Percentiles rank a stretch among this genome's conserved stretches.
Evolutionary conservation across 352 stramenopile species (phyloP).

Genomic region (Plasmopara muralis): DNA sequence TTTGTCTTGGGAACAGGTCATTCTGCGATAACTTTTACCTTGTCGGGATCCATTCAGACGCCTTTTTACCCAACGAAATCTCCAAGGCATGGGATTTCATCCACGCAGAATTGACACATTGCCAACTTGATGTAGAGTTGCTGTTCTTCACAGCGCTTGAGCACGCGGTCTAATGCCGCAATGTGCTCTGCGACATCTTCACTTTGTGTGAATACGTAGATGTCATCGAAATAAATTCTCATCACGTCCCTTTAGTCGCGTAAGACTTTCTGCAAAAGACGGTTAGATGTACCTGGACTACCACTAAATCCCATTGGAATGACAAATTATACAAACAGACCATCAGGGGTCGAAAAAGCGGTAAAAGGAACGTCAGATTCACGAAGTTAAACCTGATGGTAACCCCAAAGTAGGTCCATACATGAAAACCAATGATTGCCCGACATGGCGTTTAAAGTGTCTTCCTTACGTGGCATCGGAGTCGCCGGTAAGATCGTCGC

Average conservation of each 20-base stretch:
- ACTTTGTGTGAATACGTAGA: constrained; percentile 1
- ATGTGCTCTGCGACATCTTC: constrained; percentile 3
- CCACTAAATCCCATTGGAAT: too few species aligned
- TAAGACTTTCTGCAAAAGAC: constrained; percentile 5
- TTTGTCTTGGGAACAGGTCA: constrained; percentile 1
- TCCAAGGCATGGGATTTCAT: constrained; percentile 1
- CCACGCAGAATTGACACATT: constrained; percentile 3
- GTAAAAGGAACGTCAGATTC: too few species aligned
- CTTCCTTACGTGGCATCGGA: too few species aligned
- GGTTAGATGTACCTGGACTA: too few species aligned
- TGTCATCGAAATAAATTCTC: constrained; percentile 12
- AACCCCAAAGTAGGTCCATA: too few species aligned
- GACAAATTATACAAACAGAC: too few species aligned
- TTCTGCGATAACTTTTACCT: constrained; percentile 8
- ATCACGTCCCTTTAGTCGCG: not conserved
- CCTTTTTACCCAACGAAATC: not conserved
- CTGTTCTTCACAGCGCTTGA: constrained; percentile 2
- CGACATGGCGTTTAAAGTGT: too few species aligned
- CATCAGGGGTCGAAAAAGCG: too few species aligned
- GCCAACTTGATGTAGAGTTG: constrained; percentile 9
- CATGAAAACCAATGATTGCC: too few species aligned
- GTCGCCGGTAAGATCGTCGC: too few species aligned
- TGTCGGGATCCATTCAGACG: constrained; percentile 4
- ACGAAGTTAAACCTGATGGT: too few species aligned
- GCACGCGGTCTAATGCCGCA: constrained; percentile 1